Conservation (phyloP, 768 basidiomycete genomes). For the Hericium coralloides region DNA sequence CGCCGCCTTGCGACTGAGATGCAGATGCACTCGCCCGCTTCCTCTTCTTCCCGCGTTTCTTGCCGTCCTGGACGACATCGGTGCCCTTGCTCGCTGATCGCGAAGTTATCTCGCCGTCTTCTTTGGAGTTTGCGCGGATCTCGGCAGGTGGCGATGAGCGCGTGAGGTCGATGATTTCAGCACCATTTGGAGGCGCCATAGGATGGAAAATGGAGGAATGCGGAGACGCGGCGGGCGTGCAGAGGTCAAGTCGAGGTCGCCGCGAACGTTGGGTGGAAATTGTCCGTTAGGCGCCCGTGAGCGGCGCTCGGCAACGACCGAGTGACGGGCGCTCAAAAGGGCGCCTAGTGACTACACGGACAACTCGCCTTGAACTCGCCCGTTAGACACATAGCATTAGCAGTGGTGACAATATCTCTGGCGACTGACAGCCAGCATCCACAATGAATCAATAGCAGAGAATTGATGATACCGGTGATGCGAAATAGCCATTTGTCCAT, state of each 20-base stretch:
- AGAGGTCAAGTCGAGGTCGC: background rate
- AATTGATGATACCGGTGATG: too few species aligned
- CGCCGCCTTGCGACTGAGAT: background rate
- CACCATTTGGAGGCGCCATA: constrained; percentile 5
- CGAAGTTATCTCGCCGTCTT: background rate
- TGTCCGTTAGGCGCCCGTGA: too few species aligned
- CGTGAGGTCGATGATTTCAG: constrained; percentile 14
- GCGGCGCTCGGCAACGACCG: too few species aligned
- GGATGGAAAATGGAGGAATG: background rate
- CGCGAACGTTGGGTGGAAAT: too few species aligned
- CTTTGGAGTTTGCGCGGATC: background rate
- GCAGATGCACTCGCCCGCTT: background rate
- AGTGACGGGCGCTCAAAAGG: too few species aligned
- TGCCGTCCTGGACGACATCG: background rate
- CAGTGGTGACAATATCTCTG: too few species aligned
- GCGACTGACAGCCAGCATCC: too few species aligned
- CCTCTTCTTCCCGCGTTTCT: background rate
- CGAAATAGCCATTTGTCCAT: too few species aligned
- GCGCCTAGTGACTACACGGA: too few species aligned
- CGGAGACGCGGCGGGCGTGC: background rate
- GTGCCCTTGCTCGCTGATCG: background rate
- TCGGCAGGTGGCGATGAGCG: background rate
- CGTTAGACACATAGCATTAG: too few species aligned
- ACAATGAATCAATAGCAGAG: too few species aligned
- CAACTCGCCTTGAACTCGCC: too few species aligned